phyloP scores from a whole-genome alignment of 2,329 filamentous ascomycete species.

The Botrytis fragariae region DNA sequence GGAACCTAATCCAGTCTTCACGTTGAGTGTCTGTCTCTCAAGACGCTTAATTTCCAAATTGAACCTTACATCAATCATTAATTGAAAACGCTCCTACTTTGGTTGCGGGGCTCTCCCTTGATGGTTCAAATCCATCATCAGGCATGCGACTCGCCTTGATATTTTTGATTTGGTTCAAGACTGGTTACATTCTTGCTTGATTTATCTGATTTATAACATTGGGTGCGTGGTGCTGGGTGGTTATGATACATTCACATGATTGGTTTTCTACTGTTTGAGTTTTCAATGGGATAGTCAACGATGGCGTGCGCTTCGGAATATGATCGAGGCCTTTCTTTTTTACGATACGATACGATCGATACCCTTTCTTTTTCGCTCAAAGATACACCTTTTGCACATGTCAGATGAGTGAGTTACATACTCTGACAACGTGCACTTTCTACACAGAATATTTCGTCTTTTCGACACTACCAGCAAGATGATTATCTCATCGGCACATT shows the following conservation, averaged over 20 bases:
- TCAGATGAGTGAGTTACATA: not conserved
- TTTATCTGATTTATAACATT: not conserved
- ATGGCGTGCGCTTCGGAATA: not conserved
- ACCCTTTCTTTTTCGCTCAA: not conserved
- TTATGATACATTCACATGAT: not conserved
- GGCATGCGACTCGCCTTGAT: conserved; percentile 14
- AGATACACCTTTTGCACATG: not conserved
- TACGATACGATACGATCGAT: not conserved
- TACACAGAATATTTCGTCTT: not conserved
- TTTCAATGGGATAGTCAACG: not conserved
- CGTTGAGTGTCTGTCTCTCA: not conserved
- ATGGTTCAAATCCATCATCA: conserved; percentile 14
- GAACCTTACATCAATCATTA: not conserved
- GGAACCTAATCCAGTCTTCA: not conserved
- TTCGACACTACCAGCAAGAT: not conserved
- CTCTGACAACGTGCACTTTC: not conserved
- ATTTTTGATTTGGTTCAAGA: not conserved
- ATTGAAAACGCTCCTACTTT: conserved; percentile 20
- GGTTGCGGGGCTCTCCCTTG: conserved; percentile 18
- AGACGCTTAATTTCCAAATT: not conserved
- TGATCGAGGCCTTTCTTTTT: not conserved
- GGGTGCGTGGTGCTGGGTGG: not conserved
- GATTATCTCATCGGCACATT: conserved; percentile 2
- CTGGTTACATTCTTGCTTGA: not conserved
- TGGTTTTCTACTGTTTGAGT: not conserved